A percentile compares a stretch with the other conserved stretches of the same genome.
These are phyloP conservation scores for Astrephomene gubernaculifera DNA, from an alignment of 139 green algal species.

Conservation along the genomic window DNA sequence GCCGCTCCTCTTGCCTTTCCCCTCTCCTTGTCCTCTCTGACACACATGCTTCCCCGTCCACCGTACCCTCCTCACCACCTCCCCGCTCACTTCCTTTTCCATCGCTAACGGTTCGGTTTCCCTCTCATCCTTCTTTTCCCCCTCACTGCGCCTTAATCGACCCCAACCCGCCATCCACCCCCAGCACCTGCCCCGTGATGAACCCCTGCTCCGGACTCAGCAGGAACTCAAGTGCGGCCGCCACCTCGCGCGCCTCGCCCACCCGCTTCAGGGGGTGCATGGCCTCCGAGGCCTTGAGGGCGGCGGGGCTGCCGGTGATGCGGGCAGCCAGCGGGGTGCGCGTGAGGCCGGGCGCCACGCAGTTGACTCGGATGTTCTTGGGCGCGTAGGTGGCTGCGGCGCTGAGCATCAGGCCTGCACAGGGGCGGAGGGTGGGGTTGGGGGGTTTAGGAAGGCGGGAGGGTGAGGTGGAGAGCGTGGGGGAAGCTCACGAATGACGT, in stretches of 20 bases:
- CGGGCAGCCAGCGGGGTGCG: conserved; percentile 64
- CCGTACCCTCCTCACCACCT: no score
- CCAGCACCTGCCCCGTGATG: conserved; percentile 72
- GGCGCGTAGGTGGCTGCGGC: conserved; percentile 82
- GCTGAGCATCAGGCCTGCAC: conserved; percentile 63
- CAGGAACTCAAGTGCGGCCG: conserved; percentile 78
- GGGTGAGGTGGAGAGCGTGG: no score
- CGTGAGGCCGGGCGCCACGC: conserved; percentile 80
- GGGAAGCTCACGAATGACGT: no score
- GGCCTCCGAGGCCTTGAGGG: conserved; percentile 64
- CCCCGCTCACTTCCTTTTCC: no score
- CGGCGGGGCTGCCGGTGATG: conserved; percentile 72
- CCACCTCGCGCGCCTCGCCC: conserved; percentile 82
- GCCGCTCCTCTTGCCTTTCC: no score
- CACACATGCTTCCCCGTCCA: no score
- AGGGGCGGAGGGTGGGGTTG: not conserved
- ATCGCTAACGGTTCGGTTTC: no score
- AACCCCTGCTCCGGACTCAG: conserved; percentile 75
- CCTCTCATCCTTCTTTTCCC: no score
- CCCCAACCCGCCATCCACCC: conserved; percentile 75
- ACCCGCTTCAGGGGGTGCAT: conserved; percentile 84
- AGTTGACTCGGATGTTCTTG: conserved; percentile 89
- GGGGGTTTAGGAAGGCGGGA: not conserved
- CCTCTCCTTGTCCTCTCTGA: no score
- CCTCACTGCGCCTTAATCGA: conserved; percentile 63